A percentile compares a stretch with the other conserved stretches of the same genome.
Evolutionary conservation across 2,329 filamentous ascomycete genomes (phyloP).

Genomic region (Chaetothyriales sp.): DNA sequence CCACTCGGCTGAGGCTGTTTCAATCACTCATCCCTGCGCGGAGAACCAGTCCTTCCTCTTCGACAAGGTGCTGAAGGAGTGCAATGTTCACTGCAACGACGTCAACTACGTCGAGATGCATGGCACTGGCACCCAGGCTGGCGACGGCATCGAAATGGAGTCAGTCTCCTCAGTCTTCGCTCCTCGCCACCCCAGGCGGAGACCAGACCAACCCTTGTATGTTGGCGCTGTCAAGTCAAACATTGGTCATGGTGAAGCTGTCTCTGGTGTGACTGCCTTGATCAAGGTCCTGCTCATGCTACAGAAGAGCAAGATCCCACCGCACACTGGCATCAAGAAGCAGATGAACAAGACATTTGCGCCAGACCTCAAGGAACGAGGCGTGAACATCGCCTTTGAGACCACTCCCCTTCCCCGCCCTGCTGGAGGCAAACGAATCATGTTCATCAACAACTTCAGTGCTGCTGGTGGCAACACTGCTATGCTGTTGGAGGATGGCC

Average conservation of each 20-base stretch:
- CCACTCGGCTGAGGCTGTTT: conserved; percentile 42
- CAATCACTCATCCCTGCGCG: conserved; percentile 30
- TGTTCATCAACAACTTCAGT: conserved; percentile 51
- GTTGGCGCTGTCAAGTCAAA: conserved; percentile 25
- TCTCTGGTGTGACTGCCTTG: conserved; percentile 27
- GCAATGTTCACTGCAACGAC: conserved; percentile 23
- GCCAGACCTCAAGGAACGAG: conserved; percentile 21
- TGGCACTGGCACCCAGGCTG: conserved; percentile 29
- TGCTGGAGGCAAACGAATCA: conserved; percentile 22
- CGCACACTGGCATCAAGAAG: conserved; percentile 52
- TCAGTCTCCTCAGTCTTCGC: conserved; percentile 25
- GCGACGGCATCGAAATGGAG: conserved; percentile 25
- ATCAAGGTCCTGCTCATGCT: conserved; percentile 53
- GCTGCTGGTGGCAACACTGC: conserved; percentile 59
- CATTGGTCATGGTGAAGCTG: conserved; percentile 33
- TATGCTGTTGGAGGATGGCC: conserved; percentile 48
- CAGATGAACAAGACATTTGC: conserved; percentile 23
- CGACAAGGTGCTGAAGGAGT: conserved; percentile 23
- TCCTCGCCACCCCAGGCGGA: conserved; percentile 17
- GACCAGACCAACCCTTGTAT: conserved; percentile 21
- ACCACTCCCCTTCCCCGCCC: conserved; percentile 22
- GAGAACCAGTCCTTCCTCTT: conserved; percentile 25
- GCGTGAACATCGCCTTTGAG: conserved; percentile 30
- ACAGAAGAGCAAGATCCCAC: conserved; percentile 46
- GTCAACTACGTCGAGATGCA: conserved; percentile 28